Conservation (phyloP, 441 rosid genomes). For the Gossypium gossypioides region DNA sequence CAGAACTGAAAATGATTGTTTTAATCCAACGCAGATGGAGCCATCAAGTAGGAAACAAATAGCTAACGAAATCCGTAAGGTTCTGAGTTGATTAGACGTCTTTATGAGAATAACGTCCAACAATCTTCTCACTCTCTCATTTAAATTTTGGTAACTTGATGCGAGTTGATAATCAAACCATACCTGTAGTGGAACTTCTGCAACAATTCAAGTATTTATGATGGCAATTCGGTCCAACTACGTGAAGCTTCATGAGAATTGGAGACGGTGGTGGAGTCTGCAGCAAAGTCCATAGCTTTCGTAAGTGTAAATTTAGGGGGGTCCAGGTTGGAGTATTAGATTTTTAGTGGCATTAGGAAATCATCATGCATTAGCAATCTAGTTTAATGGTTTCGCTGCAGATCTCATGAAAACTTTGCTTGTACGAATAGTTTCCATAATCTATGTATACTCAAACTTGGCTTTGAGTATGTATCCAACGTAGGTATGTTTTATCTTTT, state of each 20-base stretch:
- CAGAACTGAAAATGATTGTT: slow-evolving; percentile 15
- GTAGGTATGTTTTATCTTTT: no score
- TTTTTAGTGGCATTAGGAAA: neutral
- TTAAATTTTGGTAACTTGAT: neutral
- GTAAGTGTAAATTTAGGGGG: slow-evolving; percentile 14
- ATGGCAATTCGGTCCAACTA: no score
- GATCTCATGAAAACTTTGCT: neutral
- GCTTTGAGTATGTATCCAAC: no score
- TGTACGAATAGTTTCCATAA: no score
- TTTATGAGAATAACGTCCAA: neutral
- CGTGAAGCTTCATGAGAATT: neutral
- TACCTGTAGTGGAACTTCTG: neutral
- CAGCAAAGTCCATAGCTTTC: neutral
- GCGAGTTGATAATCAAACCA: neutral
- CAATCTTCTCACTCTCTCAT: neutral
- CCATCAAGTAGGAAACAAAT: slow-evolving; percentile 50
- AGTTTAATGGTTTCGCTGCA: neutral
- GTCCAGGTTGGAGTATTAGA: neutral
- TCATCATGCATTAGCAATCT: neutral
- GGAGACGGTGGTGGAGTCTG: neutral
- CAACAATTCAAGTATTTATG: neutral
- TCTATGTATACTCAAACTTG: no score
- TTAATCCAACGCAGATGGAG: slow-evolving; percentile 62
- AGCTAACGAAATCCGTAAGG: slow-evolving; percentile 59
- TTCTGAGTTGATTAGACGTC: slow-evolving; percentile 31